These are phyloP conservation scores for Aspergillus transmontanensis DNA, from an alignment of 2,329 filamentous ascomycete species.

Conservation along the genomic window DNA sequence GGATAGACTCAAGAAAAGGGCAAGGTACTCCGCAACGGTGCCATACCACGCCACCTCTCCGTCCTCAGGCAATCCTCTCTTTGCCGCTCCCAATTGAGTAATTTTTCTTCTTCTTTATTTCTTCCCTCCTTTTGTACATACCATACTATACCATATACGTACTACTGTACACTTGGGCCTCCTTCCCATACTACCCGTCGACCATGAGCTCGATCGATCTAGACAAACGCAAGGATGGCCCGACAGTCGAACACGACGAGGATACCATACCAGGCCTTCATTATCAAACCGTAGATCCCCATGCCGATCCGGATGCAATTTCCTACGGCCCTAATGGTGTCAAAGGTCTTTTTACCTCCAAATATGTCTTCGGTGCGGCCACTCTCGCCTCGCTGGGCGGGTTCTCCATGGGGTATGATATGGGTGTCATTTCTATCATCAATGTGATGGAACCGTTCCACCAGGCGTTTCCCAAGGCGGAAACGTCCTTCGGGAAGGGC, in stretches of 20 bases:
- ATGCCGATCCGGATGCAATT: neutral
- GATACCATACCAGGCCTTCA: neutral
- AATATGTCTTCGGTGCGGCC: constrained; percentile 46
- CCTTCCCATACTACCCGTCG: neutral
- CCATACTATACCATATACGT: neutral
- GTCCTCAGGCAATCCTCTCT: neutral
- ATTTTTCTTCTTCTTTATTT: neutral
- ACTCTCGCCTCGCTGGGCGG: constrained; percentile 44
- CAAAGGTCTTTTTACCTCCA: constrained; percentile 35
- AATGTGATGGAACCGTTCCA: constrained; percentile 51
- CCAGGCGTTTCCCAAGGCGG: constrained; percentile 37
- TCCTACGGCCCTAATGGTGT: constrained; percentile 34
- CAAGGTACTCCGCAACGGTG: neutral
- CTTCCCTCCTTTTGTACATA: neutral
- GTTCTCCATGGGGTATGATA: constrained; percentile 47
- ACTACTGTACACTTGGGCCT: neutral
- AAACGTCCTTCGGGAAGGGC: constrained; percentile 39
- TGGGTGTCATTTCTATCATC: constrained; percentile 50
- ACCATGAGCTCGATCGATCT: neutral
- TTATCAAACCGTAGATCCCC: neutral
- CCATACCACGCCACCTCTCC: neutral
- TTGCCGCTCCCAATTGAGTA: neutral
- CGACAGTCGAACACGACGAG: neutral
- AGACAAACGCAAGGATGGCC: neutral
- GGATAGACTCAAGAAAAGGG: neutral